Evolutionary conservation across 176 grass and related monocot genomes (phyloP).

Genomic region (Panicum miliaceum): DNA sequence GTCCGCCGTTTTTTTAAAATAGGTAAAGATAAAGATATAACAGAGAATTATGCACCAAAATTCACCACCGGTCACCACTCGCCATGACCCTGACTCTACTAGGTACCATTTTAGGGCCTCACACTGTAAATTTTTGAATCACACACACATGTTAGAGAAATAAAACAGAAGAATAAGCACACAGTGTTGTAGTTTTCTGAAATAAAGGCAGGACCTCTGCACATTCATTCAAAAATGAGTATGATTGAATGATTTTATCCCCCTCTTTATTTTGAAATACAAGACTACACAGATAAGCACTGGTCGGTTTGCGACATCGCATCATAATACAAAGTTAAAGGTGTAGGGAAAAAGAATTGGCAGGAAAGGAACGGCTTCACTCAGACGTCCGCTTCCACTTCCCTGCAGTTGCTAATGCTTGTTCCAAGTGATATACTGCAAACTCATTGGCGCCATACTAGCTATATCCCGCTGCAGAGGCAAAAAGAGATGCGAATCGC

Average conservation of each 20-base stretch:
- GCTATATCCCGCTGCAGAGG: slow-evolving; percentile 42
- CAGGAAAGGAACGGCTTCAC: slow-evolving; percentile 48
- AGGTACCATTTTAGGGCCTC: neutral
- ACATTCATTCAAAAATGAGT: slow-evolving; percentile 9
- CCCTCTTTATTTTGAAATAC: slow-evolving; percentile 59
- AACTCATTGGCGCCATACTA: slow-evolving; percentile 35
- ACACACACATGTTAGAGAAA: neutral
- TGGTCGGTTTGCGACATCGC: slow-evolving; percentile 40
- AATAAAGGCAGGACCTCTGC: slow-evolving; percentile 1
- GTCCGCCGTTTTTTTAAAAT: too few species aligned
- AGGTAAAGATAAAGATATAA: too few species aligned
- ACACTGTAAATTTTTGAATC: neutral
- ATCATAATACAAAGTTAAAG: slow-evolving; percentile 41
- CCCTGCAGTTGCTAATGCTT: slow-evolving; percentile 33
- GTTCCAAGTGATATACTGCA: slow-evolving; percentile 9
- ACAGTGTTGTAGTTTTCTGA: neutral
- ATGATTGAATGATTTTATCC: slow-evolving; percentile 26
- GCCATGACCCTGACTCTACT: slow-evolving; percentile 8
- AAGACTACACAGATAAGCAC: slow-evolving; percentile 43
- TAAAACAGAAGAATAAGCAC: neutral
- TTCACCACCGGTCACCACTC: neutral
- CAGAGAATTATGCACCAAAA: neutral
- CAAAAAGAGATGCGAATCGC: slow-evolving; percentile 9
- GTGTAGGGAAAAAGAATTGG: slow-evolving; percentile 23
- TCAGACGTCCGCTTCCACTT: slow-evolving; percentile 42